Conservation (phyloP, 1,139 yeast species). For the Kurtzmaniella quercitrusa region DNA sequence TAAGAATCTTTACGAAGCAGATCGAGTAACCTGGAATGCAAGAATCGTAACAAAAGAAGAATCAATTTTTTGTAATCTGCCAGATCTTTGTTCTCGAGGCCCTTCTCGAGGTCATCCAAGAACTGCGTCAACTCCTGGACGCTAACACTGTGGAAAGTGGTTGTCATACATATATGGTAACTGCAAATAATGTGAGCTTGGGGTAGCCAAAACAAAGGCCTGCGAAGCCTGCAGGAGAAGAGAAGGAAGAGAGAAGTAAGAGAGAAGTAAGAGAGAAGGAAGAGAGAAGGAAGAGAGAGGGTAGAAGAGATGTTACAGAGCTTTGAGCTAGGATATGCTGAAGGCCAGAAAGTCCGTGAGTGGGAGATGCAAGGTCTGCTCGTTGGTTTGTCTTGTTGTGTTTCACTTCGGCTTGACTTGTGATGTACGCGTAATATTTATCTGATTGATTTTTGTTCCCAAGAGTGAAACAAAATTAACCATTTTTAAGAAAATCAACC, state of each 20-base stretch:
- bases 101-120: constrained; percentile 31
- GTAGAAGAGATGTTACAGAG: too few relatives aligned
- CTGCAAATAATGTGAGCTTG: not conserved
- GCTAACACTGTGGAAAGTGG: constrained; percentile 15
- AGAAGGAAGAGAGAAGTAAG: not conserved
- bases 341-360: too few relatives aligned
- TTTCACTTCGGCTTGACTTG: too few relatives aligned
- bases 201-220: not conserved
- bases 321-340: too few relatives aligned
- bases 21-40: constrained; percentile 19
- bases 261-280: not conserved
- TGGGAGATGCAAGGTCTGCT: too few relatives aligned
- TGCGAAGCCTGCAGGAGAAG: not conserved
- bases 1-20: constrained; percentile 3
- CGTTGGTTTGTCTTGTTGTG: too few relatives aligned
- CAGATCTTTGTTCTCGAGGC: constrained; percentile 27
- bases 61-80: constrained; percentile 35
- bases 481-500: too few relatives aligned
- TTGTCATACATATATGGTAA: constrained; percentile 2
- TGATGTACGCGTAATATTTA: too few relatives aligned
- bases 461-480: too few relatives aligned
- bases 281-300: not conserved
- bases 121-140: constrained; percentile 28
- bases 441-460: too few relatives aligned
- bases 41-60: constrained; percentile 30